Evolutionary conservation across 2,329 filamentous ascomycete genomes (phyloP).

Genomic region (Stromatinia cepivora): DNA sequence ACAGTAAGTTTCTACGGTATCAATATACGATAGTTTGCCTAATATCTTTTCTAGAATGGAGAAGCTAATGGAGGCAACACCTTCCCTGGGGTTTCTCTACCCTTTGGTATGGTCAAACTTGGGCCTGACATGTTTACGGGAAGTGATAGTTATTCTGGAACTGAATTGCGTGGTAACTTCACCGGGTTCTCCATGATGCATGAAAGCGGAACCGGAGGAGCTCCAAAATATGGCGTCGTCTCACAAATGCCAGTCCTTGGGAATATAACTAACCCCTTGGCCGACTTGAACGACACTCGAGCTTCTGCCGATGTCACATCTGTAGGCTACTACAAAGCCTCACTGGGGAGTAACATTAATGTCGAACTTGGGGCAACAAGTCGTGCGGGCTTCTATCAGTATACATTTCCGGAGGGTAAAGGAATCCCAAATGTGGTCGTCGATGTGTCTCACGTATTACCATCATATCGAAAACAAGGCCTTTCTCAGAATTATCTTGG

Average conservation of each 20-base stretch:
- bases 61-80: conserved; percentile 24
- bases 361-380: conserved; percentile 58
- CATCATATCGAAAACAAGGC: conserved; percentile 59
- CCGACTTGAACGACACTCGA: conserved; percentile 55
- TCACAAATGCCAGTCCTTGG: conserved; percentile 57
- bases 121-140: conserved; percentile 43
- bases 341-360: conserved; percentile 54
- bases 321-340: conserved; percentile 62
- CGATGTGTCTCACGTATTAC: conserved; percentile 64
- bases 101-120: conserved; percentile 29
- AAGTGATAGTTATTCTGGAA: conserved; percentile 53
- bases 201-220: conserved; percentile 66
- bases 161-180: conserved; percentile 51
- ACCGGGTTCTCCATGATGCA: conserved; percentile 64
- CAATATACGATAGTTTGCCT: neutral
- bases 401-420: conserved; percentile 52
- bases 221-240: conserved; percentile 67
- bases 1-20: conserved; percentile 7
- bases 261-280: conserved; percentile 53
- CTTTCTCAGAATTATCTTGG: conserved; percentile 61
- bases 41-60: conserved; percentile 13
- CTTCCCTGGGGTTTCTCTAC: conserved; percentile 27
- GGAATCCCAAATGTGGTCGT: conserved; percentile 50
- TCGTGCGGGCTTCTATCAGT: conserved; percentile 59
- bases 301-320: conserved; percentile 51